Conservation (phyloP, 1,284 basidiomycete genomes). For the Apiotrichum siamense region DNA sequence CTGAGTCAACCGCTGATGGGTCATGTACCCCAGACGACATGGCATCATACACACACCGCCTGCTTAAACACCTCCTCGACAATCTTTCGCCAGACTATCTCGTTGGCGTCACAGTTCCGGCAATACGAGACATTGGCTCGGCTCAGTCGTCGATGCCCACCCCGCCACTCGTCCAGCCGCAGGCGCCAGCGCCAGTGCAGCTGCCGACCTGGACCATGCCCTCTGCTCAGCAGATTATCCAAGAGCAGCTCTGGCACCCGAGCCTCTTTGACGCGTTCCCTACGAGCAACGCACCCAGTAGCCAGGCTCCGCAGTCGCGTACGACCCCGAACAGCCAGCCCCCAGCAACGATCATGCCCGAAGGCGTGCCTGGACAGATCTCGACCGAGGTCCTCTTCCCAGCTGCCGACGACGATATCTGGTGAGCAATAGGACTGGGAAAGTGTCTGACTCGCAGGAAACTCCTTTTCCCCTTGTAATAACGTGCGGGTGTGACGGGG, state of each 20-base stretch:
- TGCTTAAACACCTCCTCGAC: conserved; percentile 24
- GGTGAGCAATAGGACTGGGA: conserved; percentile 8
- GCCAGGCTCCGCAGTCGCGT: background rate
- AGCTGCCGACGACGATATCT: conserved; percentile 27
- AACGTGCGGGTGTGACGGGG: too few relatives aligned
- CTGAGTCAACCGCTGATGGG: conserved; percentile 15
- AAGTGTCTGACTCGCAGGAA: conserved; percentile 14
- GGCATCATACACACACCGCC: conserved; percentile 27
- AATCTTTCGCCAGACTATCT: conserved; percentile 12
- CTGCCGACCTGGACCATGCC: conserved; percentile 16
- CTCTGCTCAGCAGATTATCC: conserved; percentile 24
- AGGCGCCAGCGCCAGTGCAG: background rate
- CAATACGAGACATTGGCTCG: background rate
- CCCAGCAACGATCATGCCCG: background rate
- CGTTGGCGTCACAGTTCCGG: background rate
- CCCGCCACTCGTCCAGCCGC: background rate
- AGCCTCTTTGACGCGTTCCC: conserved; percentile 3
- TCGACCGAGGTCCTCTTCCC: conserved; percentile 22
- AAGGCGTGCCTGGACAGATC: conserved; percentile 2
- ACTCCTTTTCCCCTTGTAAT: conserved; percentile 19
- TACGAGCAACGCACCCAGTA: too few relatives aligned
- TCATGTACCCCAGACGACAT: conserved; percentile 25
- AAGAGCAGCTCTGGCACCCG: conserved; percentile 24
- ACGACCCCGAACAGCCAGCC: background rate
- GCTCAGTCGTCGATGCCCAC: background rate